These are phyloP conservation scores for Penicillium turbatum DNA, from an alignment of 495 filamentous ascomycete genomes.

Conservation along the genomic window DNA sequence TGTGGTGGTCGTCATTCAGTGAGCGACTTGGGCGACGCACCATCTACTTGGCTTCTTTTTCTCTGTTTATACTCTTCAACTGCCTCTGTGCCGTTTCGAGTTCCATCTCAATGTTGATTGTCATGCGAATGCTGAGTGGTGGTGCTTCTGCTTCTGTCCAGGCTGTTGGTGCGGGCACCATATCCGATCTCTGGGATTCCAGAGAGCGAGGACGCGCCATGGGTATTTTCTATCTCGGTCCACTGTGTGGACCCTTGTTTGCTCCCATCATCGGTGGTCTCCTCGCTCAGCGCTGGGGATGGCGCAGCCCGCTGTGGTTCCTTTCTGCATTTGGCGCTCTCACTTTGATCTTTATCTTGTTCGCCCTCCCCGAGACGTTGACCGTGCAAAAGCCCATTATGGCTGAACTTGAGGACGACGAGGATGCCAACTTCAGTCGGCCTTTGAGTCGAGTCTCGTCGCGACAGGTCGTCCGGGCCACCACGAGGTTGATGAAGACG, in stretches of 20 bases:
- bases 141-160: conserved; percentile 86
- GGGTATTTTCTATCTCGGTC: conserved; percentile 89
- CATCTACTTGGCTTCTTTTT: conserved; percentile 81
- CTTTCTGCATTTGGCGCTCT: conserved; percentile 70
- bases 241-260: conserved; percentile 78
- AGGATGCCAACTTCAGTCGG: conserved; percentile 21
- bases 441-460: conserved; percentile 58
- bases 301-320: conserved; percentile 88
- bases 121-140: conserved; percentile 77
- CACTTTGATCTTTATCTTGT: conserved; percentile 56
- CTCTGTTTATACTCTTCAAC: conserved; percentile 74
- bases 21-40: conserved; percentile 77
- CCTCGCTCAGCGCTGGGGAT: conserved; percentile 65
- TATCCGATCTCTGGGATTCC: conserved; percentile 86
- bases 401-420: conserved; percentile 16
- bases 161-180: conserved; percentile 87
- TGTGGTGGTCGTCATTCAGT: conserved; percentile 94
- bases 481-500: conserved; percentile 47
- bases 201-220: conserved; percentile 81
- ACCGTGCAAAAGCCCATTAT: conserved; percentile 19
- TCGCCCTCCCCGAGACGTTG: conserved; percentile 70
- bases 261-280: conserved; percentile 85
- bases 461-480: conserved; percentile 54
- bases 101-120: conserved; percentile 79
- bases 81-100: conserved; percentile 66